These are phyloP conservation scores for Gryganskiella cystojenkinii DNA, from an alignment of 192 early-diverging fungal genomes.

Conservation along the genomic window DNA sequence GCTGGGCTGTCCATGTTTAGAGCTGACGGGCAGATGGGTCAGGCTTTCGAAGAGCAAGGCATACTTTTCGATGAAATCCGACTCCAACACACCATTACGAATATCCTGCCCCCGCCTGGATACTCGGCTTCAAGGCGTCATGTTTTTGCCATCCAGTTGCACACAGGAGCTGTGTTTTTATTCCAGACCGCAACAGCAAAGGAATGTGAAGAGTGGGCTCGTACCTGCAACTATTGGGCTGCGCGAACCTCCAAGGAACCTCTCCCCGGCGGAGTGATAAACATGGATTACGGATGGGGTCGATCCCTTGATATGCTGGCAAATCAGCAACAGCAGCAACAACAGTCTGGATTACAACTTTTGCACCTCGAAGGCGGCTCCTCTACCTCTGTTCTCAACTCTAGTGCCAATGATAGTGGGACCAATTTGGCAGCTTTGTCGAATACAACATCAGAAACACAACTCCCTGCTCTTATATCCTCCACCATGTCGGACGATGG, in stretches of 20 bases:
- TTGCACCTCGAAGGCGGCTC: constrained; percentile 3
- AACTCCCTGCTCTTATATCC: neutral
- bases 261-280: constrained; percentile 84
- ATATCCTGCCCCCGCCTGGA: constrained; percentile 83
- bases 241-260: constrained; percentile 90
- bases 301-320: constrained; percentile 37
- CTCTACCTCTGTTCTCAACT: constrained; percentile 8
- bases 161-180: constrained; percentile 81
- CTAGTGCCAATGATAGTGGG: neutral
- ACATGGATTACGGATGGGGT: constrained; percentile 94
- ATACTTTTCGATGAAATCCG: constrained; percentile 53
- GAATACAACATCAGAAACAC: neutral
- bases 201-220: constrained; percentile 83
- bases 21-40: constrained; percentile 57
- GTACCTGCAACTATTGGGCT: constrained; percentile 94
- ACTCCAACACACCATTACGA: constrained; percentile 84
- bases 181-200: constrained; percentile 82
- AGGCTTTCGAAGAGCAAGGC: constrained; percentile 47
- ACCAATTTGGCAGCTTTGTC: constrained; percentile 3
- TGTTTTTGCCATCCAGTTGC: constrained; percentile 86
- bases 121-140: constrained; percentile 78
- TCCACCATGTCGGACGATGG: neutral
- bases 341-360: neutral
- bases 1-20: constrained; percentile 84
- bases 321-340: neutral